Evolutionary conservation across 1,284 basidiomycete genomes (phyloP).

Genomic region (Ceratobasidium sp.): DNA sequence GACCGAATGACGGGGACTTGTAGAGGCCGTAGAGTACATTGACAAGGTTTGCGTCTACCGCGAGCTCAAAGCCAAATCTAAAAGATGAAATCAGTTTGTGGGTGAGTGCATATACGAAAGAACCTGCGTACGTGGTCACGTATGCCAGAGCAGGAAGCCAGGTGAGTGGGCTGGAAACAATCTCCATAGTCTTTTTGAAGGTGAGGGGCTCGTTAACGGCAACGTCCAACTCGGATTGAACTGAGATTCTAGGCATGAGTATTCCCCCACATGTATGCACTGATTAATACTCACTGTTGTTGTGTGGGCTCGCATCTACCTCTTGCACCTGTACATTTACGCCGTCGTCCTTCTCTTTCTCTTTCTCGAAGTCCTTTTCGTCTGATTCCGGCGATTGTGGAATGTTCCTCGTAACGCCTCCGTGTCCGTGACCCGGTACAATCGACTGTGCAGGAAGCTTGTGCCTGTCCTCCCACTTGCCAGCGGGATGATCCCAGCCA

Average conservation of each 20-base stretch:
- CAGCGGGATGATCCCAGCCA: slow-evolving; percentile 70
- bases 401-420: slow-evolving; percentile 43
- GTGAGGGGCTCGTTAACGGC: slow-evolving; percentile 66
- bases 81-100: not conserved
- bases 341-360: slow-evolving; percentile 45
- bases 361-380: slow-evolving; percentile 50
- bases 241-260: slow-evolving; percentile 42
- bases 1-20: slow-evolving; percentile 54
- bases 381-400: slow-evolving; percentile 42
- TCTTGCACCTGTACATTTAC: slow-evolving; percentile 49
- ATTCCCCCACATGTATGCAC: not conserved
- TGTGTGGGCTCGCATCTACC: slow-evolving; percentile 48
- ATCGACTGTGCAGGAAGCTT: slow-evolving; percentile 57
- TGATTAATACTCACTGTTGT: slow-evolving; percentile 44
- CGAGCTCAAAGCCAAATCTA: slow-evolving; percentile 67
- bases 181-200: slow-evolving; percentile 52
- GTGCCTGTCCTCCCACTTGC: slow-evolving; percentile 67
- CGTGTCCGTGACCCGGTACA: slow-evolving; percentile 49
- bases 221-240: slow-evolving; percentile 56
- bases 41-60: slow-evolving; percentile 67
- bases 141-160: slow-evolving; percentile 70
- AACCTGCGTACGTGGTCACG: slow-evolving; percentile 53
- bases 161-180: slow-evolving; percentile 63
- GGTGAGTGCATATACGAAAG: not conserved
- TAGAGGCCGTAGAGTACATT: slow-evolving; percentile 61